Percentiles rank a stretch among this genome's conserved stretches.
phyloP scores from a whole-genome alignment of 106 monocot species.

The Platanthera guangdongensis region DNA sequence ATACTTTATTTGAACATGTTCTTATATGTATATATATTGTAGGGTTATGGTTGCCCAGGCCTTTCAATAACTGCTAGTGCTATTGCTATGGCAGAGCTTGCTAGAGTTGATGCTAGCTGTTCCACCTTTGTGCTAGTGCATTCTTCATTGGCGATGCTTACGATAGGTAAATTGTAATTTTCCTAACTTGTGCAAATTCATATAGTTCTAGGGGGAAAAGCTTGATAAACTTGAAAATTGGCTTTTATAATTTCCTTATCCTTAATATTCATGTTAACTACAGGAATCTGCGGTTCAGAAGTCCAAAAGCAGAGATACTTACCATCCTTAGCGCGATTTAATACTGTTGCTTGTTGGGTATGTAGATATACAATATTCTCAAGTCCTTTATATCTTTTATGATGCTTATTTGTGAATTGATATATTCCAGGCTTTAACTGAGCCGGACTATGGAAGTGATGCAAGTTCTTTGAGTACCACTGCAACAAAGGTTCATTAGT shows the following conservation, averaged over 20 bases:
- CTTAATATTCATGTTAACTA: too few relatives aligned
- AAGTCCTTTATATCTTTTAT: not conserved
- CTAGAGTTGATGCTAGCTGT: slow-evolving; percentile 91
- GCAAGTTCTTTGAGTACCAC: slow-evolving; percentile 40
- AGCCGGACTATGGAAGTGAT: slow-evolving; percentile 89
- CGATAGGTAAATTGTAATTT: slow-evolving; percentile 50
- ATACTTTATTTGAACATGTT: not conserved
- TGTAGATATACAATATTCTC: not conserved
- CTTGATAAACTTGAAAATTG: too few relatives aligned
- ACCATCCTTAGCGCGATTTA: slow-evolving; percentile 51
- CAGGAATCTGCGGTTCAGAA: slow-evolving; percentile 57
- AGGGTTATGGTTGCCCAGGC: slow-evolving; percentile 92
- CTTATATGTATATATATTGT: slow-evolving; percentile 2
- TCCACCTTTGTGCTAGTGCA: slow-evolving; percentile 87
- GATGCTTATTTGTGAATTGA: not conserved
- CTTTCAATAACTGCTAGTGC: slow-evolving; percentile 72
- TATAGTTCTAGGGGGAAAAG: slow-evolving; percentile 35
- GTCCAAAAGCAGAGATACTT: slow-evolving; percentile 64
- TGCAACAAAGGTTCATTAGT: slow-evolving; percentile 49
- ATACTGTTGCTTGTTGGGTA: slow-evolving; percentile 70
- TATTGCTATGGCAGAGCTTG: slow-evolving; percentile 63
- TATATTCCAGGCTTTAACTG: slow-evolving; percentile 52
- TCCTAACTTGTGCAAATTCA: slow-evolving; percentile 24
- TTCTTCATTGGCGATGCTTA: slow-evolving; percentile 89
- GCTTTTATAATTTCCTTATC: too few relatives aligned